Evolutionary conservation across 371 early-diverging fungal species (phyloP), one percentile per base, ranked within the genome.

Genomic region (Mitosporidium daphniae): DNA sequence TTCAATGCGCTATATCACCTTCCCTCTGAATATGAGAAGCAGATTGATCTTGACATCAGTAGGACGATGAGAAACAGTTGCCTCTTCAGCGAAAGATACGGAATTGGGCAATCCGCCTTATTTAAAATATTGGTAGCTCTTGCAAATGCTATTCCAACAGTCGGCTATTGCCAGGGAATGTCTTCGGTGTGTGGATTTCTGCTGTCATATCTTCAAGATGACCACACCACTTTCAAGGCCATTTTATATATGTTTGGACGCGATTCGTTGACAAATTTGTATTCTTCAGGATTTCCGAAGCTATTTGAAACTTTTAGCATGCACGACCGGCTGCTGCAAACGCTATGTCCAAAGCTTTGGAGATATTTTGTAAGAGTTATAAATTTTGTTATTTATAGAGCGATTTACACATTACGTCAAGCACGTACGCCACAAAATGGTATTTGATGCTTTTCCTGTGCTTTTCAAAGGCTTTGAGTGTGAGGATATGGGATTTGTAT

Each of bases 161-260:
- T 49, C 26, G 47, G 44, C 24, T 49, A 49, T 27, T 49, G 49
- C 32, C 49, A 49, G 25, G 49, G 49, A 6, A 46, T 49, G 37
- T 39, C 43, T 15, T 37, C 33, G 24, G 35, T 42, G 24, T 35
- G 35, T 17, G 44, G 32, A 22, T 21, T 46, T 10, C 22, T 48
- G 16, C 21, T 48, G 15, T 41, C 39, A 36, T 38, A 42, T 29
- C 45, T 39, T 30, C 23, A 29, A 12, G 37, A 45, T 14, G 31
- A 38, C 21, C 41, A 45, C 10, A 37, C 40, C 8, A 45, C 41
- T 29, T 27, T 25, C 12, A 31, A 45, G 28, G 29, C 40, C 2
- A 27, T 32, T n/a, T n/a, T n/a, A 9, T 23, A 25, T 3, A 30
- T 44, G 4, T 36, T 43, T 14, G 12, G 35, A 19, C 32, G 25